These are phyloP conservation scores for Sporothrix pallida DNA, from an alignment of 2,329 filamentous ascomycete species.

Conservation along the genomic window DNA sequence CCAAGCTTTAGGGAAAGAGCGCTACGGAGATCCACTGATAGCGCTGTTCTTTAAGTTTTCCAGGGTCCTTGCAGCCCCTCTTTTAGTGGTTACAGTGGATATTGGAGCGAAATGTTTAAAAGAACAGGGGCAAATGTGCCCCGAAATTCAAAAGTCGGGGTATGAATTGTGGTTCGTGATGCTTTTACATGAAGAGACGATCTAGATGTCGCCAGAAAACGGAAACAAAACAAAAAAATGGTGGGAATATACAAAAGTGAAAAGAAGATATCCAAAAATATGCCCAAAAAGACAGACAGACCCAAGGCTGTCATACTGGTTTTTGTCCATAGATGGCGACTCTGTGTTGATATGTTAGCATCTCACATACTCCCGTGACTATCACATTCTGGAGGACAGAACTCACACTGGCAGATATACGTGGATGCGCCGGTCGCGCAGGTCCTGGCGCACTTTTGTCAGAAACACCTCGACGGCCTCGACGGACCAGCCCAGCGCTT, in stretches of 20 bases:
- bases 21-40: too few relatives aligned
- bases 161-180: neutral
- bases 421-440: constrained; percentile 44
- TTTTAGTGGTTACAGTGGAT: neutral
- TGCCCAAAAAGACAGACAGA: neutral
- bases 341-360: constrained; percentile 3
- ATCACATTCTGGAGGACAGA: neutral
- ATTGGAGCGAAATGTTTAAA: neutral
- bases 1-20: neutral
- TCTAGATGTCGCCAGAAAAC: too few relatives aligned
- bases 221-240: too few relatives aligned
- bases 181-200: neutral
- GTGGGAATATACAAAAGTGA: neutral
- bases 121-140: neutral
- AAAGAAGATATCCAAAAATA: neutral
- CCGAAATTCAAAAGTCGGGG: neutral
- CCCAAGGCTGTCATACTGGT: neutral
- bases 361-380: neutral
- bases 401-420: constrained; percentile 40
- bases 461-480: constrained; percentile 45
- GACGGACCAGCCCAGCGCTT: constrained; percentile 43
- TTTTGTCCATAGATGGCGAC: constrained; percentile 29
- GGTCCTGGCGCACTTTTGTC: constrained; percentile 43
- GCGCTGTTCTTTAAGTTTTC: too few relatives aligned
- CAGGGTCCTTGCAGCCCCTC: neutral